Evolutionary conservation across 345 rosid genomes (phyloP).

Genomic region (sweet orange (Citrus sinensis)): DNA sequence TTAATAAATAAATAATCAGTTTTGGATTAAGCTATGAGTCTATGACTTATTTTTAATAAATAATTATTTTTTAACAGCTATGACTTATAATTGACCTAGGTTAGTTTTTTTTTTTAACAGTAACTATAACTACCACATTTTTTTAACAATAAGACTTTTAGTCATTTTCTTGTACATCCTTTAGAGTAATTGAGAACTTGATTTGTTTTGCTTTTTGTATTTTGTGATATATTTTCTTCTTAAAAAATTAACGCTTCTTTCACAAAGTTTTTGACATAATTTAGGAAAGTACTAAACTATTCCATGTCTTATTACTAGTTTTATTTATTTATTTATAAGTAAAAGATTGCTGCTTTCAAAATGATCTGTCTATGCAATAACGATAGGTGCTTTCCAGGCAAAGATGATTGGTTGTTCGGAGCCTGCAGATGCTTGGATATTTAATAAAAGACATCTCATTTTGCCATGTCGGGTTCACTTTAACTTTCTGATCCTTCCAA

Average conservation of each 20-base stretch:
- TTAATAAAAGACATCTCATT: neutral
- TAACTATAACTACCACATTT: no score
- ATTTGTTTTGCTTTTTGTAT: neutral
- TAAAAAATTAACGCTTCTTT: neutral
- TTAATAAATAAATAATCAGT: no score
- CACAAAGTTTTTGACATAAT: neutral
- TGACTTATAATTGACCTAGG: no score
- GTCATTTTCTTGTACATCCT: conserved; percentile 2
- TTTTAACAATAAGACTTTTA: neutral
- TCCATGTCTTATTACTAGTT: no score
- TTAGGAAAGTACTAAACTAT: no score
- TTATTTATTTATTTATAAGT: neutral
- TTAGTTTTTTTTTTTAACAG: no score
- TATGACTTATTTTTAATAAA: no score
- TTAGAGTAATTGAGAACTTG: neutral
- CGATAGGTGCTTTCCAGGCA: neutral
- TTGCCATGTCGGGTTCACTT: no score
- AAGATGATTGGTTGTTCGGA: neutral
- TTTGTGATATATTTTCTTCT: neutral
- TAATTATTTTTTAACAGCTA: no score
- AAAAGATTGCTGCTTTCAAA: neutral
- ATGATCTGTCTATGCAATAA: neutral
- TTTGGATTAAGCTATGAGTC: no score
- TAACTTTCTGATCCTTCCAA: neutral
- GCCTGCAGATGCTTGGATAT: neutral